Base-by-base conservation (phyloP, 2,329 filamentous ascomycete genomes). In the Colletotrichum tamarilloi region DNA sequence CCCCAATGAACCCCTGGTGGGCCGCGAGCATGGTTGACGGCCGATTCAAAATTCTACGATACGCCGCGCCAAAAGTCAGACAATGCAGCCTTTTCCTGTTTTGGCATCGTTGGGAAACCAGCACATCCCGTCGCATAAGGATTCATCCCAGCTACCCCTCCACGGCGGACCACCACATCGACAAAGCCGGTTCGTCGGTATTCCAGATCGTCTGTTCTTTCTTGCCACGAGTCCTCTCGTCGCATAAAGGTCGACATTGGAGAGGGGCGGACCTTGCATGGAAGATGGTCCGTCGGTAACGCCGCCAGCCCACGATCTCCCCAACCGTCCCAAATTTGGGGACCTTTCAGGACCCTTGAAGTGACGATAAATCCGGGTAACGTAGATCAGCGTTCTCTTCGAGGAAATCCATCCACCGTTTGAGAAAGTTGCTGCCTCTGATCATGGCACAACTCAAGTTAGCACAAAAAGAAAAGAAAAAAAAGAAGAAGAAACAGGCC, bases 341-440 rank as follows among this genome's bases (percentile, higher is more conserved):
- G 38, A 16, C 38, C 42, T 32, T 53, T 75, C 62, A 75, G n/a
- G 66, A 65, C 52, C 66, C 71, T 53, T 74, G 73, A 38, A 88
- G 75, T 14, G 81, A 81, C 7, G 85, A 81, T 52, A 91, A 79
- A 80, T 97, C 93, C 3, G 96, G 95, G 83, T 98, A 98, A 79
- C 97, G 88, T 77, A 98, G 84, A 84, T 98, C 96, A 8, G 95
- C 93, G 78, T 97, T 87, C 75, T 98, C 94, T 82, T 98, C 96
- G 35, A 98, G 86, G 81, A 93, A 96, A 11, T 88, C 90, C 94
- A 98, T 98, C 97, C 96, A 98, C 74, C 88, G 88, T 82, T 94
- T 95, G 74, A 98, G 87, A 80, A 98, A 98, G 72, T 87, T 87
- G 82, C 94, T 95, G 28, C 95, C 95, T 83, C 94, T 97, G 78